phyloP scores from a whole-genome alignment of 768 basidiomycete genomes.

The Boletus sp. region DNA sequence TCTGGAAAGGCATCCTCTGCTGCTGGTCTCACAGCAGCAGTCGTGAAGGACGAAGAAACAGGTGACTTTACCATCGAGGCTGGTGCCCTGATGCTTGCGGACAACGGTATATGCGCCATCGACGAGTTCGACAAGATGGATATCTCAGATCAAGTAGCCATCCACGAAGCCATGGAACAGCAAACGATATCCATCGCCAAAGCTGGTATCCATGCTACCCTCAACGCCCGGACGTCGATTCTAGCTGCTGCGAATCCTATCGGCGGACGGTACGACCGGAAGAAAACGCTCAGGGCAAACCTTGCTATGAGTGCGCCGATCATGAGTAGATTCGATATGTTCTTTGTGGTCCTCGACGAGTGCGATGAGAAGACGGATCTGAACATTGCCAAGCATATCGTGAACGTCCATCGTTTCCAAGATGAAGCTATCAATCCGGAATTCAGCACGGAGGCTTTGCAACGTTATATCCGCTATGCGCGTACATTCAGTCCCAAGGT shows the following conservation, averaged over 20 bases:
- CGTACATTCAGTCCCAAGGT: constrained; percentile 98
- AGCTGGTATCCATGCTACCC: constrained; percentile 96
- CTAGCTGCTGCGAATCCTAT: constrained; percentile 97
- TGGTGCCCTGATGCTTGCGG: constrained; percentile 97
- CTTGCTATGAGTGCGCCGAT: constrained; percentile 98
- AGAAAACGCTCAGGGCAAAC: constrained; percentile 87
- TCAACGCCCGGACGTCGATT: constrained; percentile 97
- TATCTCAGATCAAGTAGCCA: constrained; percentile 95
- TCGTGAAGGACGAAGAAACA: constrained; percentile 97
- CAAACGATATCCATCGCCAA: constrained; percentile 99
- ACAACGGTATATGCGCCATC: constrained; percentile 99
- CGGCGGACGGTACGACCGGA: constrained; percentile 95
- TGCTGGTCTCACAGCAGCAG: constrained; percentile 97
- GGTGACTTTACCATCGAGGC: constrained; percentile 99
- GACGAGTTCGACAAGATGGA: constrained; percentile 99
- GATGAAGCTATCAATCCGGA: constrained; percentile 95
- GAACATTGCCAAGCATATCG: constrained; percentile 95
- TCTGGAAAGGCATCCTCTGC: constrained; percentile 99
- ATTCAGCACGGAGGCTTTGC: constrained; percentile 94
- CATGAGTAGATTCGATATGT: constrained; percentile 98
- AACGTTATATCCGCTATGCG: constrained; percentile 96
- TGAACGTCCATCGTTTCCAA: constrained; percentile 94
- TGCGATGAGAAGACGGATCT: constrained; percentile 91
- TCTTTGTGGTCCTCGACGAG: constrained; percentile 97
- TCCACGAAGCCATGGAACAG: constrained; percentile 99